Percentiles rank a stretch among this genome's conserved stretches.
Conservation (phyloP, 1,139 yeast genomes). For the Candida sanyaensis region DNA sequence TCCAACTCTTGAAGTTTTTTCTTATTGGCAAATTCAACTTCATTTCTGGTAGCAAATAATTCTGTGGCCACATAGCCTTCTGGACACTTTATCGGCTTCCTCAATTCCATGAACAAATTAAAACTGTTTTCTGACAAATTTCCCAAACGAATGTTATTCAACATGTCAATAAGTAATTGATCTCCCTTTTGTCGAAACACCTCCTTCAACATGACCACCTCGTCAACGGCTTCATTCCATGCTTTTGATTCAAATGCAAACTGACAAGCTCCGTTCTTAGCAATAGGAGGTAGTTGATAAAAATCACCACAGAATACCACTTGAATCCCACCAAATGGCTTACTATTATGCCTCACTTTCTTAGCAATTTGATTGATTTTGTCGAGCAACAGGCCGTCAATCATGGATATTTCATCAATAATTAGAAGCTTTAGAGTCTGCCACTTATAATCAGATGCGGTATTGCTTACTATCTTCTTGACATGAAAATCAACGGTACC, state of each 20-base stretch:
- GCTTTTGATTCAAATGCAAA: constrained; percentile 61
- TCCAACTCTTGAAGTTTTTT: constrained; percentile 52
- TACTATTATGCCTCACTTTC: constrained; percentile 39
- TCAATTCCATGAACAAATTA: constrained; percentile 46
- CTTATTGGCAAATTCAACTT: constrained; percentile 71
- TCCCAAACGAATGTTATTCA: constrained; percentile 75
- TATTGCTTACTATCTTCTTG: constrained; percentile 47
- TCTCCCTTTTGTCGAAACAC: constrained; percentile 80
- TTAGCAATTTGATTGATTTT: constrained; percentile 67
- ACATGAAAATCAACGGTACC: constrained; percentile 47
- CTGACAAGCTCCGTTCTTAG: constrained; percentile 32
- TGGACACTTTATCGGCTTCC: constrained; percentile 54
- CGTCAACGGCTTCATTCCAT: constrained; percentile 53
- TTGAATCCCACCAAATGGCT: constrained; percentile 84
- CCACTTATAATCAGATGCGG: constrained; percentile 56
- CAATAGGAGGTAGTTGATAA: constrained; percentile 83
- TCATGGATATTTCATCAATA: constrained; percentile 84
- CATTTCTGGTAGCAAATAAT: constrained; percentile 70
- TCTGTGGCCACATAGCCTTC: constrained; percentile 87
- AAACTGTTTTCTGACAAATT: constrained; percentile 48
- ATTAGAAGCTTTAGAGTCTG: constrained; percentile 59
- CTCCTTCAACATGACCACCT: constrained; percentile 56
- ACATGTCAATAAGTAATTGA: constrained; percentile 63
- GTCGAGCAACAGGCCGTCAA: constrained; percentile 66
- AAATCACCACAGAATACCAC: constrained; percentile 80